phyloP scores from a whole-genome alignment of 495 filamentous ascomycete species.

The Trichoderma asperelloides region DNA sequence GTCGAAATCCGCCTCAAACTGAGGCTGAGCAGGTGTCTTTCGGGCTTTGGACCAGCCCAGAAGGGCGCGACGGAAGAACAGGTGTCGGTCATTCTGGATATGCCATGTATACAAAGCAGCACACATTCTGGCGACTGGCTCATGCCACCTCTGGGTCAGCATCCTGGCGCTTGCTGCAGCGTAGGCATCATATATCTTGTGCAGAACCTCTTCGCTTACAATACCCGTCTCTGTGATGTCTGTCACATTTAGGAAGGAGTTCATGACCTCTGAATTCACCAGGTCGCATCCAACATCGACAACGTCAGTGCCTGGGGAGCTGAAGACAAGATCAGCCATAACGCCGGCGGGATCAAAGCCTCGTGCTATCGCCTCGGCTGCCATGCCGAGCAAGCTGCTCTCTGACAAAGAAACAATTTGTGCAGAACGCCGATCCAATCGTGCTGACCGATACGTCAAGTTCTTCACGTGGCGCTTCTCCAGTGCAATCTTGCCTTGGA shows the following conservation, averaged over 20 bases:
- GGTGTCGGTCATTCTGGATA: conserved; percentile 23
- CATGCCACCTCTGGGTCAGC: conserved; percentile 23
- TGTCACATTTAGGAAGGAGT: conserved; percentile 24
- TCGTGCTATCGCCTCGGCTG: conserved; percentile 21
- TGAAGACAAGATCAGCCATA: conserved; percentile 23
- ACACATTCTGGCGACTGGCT: conserved; percentile 21
- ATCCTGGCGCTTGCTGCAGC: conserved; percentile 15
- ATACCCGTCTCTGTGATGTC: conserved; percentile 26
- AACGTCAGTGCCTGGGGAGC: conserved; percentile 24
- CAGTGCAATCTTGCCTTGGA: conserved; percentile 20
- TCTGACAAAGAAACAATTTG: conserved; percentile 21
- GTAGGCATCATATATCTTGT: conserved; percentile 24
- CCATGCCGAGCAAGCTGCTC: conserved; percentile 26
- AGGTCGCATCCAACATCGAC: conserved; percentile 27
- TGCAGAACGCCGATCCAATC: conserved; percentile 14
- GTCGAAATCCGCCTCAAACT: conserved; percentile 24
- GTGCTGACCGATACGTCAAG: conserved; percentile 16
- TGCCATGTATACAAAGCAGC: conserved; percentile 23
- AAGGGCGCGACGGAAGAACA: conserved; percentile 23
- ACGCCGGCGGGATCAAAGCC: conserved; percentile 22
- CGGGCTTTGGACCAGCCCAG: conserved; percentile 21
- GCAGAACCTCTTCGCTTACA: conserved; percentile 22
- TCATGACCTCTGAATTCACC: conserved; percentile 25
- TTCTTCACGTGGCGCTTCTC: conserved; percentile 12
- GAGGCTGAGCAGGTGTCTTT: conserved; percentile 12